Evolutionary conservation across 768 basidiomycete genomes (phyloP), one percentile per base, ranked within the genome.

Genomic region (Arthromyces matolae): DNA sequence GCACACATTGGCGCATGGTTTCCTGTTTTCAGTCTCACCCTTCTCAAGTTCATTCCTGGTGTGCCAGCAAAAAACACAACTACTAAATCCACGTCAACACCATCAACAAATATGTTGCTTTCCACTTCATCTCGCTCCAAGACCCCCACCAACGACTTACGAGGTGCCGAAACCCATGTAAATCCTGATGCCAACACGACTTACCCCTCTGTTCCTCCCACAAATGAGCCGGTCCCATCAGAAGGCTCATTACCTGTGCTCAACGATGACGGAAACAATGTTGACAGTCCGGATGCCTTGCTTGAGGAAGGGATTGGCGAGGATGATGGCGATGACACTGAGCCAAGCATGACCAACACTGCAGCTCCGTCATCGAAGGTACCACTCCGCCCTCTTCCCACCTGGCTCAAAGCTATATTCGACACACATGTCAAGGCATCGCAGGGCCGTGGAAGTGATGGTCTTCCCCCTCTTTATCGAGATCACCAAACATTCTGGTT

Each of bases 401-500:
- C 18, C 18, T 36, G 35, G 35, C 35, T 36, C 35, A 36, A 36
- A 36, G 18, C 18, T 18, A 20, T 36, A 8, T 36, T 18, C 7
- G 18, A 36, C 22, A 36, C 18, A 20, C 35, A 36, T 36, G 35
- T 36, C 35, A 36, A 12, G 18, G 35, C 35, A 16, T 36, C 16
- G 3, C 31, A 10, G 9, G 16, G 25, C 20, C 36, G 36, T 23
- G 19, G 45, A 8, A 18, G 19, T 10, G 36, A 39, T 38, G 19
- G 38, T 10, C 18, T 22, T 18, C 45, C 45, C 8, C 45, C 45
- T 5, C 38, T 47, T 20, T 47, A 47, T 23, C 25, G 18, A 3
- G 36, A 47, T 14, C 45, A 47, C 14, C 2, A 39, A 4, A 39
- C 36, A 1, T 47, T 47, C 19, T 40, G 45, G 45, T 47, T 47